Evolutionary conservation across 352 stramenopile genomes (phyloP), one percentile per base, ranked within the genome.

Genomic region (Globisporangium abappressorium): DNA sequence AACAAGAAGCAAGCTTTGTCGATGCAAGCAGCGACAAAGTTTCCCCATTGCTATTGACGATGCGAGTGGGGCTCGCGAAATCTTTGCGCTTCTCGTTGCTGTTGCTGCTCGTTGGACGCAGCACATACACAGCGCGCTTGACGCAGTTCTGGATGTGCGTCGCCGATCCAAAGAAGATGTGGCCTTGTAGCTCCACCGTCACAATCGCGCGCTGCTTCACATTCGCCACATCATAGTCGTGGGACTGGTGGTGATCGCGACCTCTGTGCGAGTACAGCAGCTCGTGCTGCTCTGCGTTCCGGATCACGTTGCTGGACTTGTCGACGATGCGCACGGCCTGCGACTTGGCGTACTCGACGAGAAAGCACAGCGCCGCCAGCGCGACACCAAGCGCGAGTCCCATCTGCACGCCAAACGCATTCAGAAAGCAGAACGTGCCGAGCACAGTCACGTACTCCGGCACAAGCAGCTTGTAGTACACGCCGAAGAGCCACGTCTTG

Each of bases 401-500:
- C 73, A 93, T 84, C 64, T 98, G 93, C 14, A 99, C 88, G 1
- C 93, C 94, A 22, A 96, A 80, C 2, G 85, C 63, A 60, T 98
- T 96, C 22, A 98, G 87, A 12, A 92, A 85, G 24, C 75, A 69
- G 77, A 99, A 99, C 4, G 97, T 98, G 2, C 76, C 69, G 12
- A 99, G 55, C 15, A 94, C 88, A 54, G 98, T 89, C 4, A 83
- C 66, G 70, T 99, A 99, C 75, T 99, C 95, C 1, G 77, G 71
- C 15, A 80, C 71, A 1, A 89, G 77, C 12, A 93, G 63, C 64
- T 92, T 93, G 22, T 75, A 70, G 38, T 76, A 85, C 14, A 89
- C 81, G 11, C 73, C 80, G 22, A 91, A 62, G 7, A 93, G 70
- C 85, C 85, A 93, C 0, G 82, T 85, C 63, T 86, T 89, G 76